Base-by-base conservation (phyloP, 495 filamentous ascomycete species). In the Darksidea phi region DNA sequence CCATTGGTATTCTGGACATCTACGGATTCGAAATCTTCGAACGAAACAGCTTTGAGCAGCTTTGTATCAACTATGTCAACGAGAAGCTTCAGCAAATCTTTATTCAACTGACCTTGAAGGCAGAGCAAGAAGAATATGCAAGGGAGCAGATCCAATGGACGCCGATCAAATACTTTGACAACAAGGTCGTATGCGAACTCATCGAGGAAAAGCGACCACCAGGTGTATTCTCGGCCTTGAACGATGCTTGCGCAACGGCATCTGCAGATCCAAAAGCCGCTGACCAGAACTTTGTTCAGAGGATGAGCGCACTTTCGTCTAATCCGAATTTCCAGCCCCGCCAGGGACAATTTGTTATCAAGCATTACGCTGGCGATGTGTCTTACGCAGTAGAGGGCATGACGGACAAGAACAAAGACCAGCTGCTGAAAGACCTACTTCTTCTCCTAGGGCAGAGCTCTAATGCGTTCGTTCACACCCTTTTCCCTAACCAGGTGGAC, bases 11-110 rank as follows among this genome's bases (percentile, higher is more conserved):
- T 74, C 82, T 99, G 49, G 95, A 99, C 81, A 99, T 99, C 61
- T 99, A 99, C 74, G 95, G 95, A 15, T 99, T 99, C 67, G 95
- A 99, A 74, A 99, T 99, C 64, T 99, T 99, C 65, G 94, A 99
- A 73, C 90, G 88, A 75, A 99, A 99, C 76, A 96, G 91, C 59
- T 99, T 99, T 67, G 95, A 99, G 74, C 95, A 99, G 77, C 86
- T 99, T 15, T 99, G 95, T 74, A 99, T 99, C 76, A 99, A 99
- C 79, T 99, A 99, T 71, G 95, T 99, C 71, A 99, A 99, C 76
- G 95, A 99, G 74, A 99, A 99, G 74, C 78, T 99, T 47, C 95
- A 99, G 75, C 95, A 99, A 72, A 99, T 99, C 68, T 99, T 99
- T 72, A 99, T 99, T 60, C 95, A 99, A 73, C 80, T 99, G 60